These are phyloP conservation scores for Oryza coarctata DNA, from an alignment of 176 grass and related monocot species.

Conservation along the genomic window DNA sequence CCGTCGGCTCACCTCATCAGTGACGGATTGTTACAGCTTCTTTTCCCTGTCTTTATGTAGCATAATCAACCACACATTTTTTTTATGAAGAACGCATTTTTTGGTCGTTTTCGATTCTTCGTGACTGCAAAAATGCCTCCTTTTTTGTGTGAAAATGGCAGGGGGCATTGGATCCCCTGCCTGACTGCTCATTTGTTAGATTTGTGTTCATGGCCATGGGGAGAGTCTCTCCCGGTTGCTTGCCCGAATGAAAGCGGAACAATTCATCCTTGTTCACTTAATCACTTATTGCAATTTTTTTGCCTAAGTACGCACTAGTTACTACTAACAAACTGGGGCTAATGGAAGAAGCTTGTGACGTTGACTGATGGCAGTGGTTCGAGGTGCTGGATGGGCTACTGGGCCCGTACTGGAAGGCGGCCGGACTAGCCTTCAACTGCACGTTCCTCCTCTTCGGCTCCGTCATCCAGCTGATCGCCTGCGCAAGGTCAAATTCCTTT, in stretches of 20 bases:
- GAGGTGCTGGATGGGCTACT: conserved; percentile 78
- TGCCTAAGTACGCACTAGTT: background rate
- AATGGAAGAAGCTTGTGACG: background rate
- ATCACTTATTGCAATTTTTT: background rate
- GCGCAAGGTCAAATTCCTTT: conserved; percentile 46
- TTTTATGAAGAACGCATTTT: background rate
- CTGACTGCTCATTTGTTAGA: background rate
- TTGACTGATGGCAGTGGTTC: conserved; percentile 62
- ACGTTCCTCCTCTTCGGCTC: conserved; percentile 80
- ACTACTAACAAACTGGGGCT: background rate
- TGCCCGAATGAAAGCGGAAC: background rate
- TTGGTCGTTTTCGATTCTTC: conserved; percentile 39
- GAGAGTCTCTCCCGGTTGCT: conserved; percentile 3
- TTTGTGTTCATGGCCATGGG: conserved; percentile 3
- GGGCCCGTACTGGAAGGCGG: conserved; percentile 76
- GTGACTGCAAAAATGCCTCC: conserved; percentile 33
- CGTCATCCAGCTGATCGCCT: conserved; percentile 76
- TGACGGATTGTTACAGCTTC: conserved; percentile 42
- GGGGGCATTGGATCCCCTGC: conserved; percentile 21
- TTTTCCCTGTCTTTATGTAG: background rate
- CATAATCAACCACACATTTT: background rate
- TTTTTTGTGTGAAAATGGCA: conserved; percentile 11
- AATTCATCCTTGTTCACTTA: background rate
- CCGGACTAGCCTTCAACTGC: conserved; percentile 72
- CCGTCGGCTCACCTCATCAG: background rate